phyloP scores from a whole-genome alignment of 1,139 yeast species.

The Magnusiomyces paraingens region DNA sequence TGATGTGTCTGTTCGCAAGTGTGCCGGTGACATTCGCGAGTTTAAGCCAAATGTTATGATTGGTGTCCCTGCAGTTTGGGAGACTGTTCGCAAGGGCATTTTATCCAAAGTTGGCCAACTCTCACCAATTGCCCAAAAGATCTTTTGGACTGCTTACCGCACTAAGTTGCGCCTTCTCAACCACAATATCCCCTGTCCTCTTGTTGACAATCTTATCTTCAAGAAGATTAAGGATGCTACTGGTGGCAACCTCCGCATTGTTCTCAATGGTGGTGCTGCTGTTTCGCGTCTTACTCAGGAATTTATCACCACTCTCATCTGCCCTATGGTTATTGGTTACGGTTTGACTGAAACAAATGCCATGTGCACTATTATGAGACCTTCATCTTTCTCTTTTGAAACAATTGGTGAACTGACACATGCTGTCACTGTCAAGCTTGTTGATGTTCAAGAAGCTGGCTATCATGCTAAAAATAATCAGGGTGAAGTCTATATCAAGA shows the following conservation, averaged over 20 bases:
- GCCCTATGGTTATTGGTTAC: constrained; percentile 91
- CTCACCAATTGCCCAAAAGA: constrained; percentile 62
- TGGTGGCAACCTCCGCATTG: constrained; percentile 74
- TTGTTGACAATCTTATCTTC: constrained; percentile 64
- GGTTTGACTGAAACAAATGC: constrained; percentile 98
- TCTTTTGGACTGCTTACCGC: constrained; percentile 85
- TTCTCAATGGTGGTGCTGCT: constrained; percentile 94
- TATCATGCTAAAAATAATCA: constrained; percentile 86
- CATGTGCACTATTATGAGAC: constrained; percentile 66
- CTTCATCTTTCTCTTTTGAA: constrained; percentile 59
- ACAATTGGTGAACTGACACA: constrained; percentile 80
- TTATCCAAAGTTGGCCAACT: constrained; percentile 62
- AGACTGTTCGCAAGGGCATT: constrained; percentile 88
- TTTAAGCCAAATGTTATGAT: constrained; percentile 93
- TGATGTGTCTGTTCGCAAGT: constrained; percentile 73
- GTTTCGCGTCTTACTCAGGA: constrained; percentile 79
- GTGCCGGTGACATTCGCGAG: constrained; percentile 80
- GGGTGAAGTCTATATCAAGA: constrained; percentile 84
- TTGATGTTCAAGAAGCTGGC: constrained; percentile 89
- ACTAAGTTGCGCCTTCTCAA: constrained; percentile 58
- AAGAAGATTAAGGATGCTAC: constrained; percentile 90
- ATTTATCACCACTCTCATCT: constrained; percentile 68
- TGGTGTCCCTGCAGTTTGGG: constrained; percentile 99
- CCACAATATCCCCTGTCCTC: constrained; percentile 61
- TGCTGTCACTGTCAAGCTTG: constrained; percentile 77